Base-by-base conservation (phyloP, 768 basidiomycete species). In the Boletus tomentosulus region DNA sequence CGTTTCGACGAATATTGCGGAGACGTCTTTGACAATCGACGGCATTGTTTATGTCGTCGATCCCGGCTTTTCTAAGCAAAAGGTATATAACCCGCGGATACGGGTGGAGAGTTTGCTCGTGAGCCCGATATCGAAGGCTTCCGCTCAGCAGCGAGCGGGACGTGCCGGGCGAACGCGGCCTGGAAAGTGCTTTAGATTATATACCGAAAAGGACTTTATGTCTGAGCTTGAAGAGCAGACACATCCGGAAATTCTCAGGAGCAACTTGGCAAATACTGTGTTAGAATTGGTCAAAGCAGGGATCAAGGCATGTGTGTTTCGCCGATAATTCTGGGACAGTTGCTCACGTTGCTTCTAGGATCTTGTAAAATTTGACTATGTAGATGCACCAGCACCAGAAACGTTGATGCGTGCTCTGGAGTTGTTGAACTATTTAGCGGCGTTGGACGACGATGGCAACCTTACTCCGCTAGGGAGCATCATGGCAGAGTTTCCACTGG, bases 11-110 rank as follows among this genome's bases (percentile, higher is more conserved):
- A 99, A 98, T 67, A 93, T 98, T 54, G 97, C 97, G 3, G 96
- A 99, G 72, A 98, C 96, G 2, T 96, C 93, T 2, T 73, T 98
- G 41, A 99, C 96, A 3, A 98, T 99, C 54, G 96, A 99, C 61
- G 96, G 96, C 22, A 98, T 99, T 63, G 95, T 99, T n/a, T 99
- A 98, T 63, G 96, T 98, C 53, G 94, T 98, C 44, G 96, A 98
- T 65, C 92, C 95, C 0, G 95, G 94, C 1, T 97, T 98, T 74
- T 94, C 89, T 33, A 96, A 99, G 72, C 96, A 98, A 72, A 98
- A 96, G 67, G 88, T 98, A 46, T 99, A 98, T 76, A 98, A 98
- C 68, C 97, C 96, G 0, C 82, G 96, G 30, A 97, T 98, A 55
- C 86, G 96, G 45, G 96, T 98, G 19, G 96, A 99, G 74, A 89